phyloP scores from a whole-genome alignment of 306 rosid species.

The Clitoria ternatea region DNA sequence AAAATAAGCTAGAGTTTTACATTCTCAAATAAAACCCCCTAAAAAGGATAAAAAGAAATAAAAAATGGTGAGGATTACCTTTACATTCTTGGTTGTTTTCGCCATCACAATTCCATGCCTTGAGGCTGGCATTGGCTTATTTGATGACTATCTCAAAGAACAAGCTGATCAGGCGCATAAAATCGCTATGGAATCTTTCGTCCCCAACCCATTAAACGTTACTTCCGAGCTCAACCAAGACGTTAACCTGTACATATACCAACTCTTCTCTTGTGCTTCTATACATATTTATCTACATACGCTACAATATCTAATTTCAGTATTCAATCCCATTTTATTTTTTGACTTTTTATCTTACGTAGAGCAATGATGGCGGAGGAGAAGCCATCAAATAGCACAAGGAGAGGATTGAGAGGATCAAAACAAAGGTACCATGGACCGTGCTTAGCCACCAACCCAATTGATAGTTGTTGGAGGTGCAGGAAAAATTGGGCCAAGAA shows the following conservation, averaged over 20 bases:
- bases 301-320: not conserved
- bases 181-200: conserved; percentile 42
- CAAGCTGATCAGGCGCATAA: conserved; percentile 36
- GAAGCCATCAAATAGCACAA: conserved; percentile 33
- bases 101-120: conserved; percentile 50
- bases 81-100: conserved; percentile 38
- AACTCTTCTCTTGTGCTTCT: not conserved
- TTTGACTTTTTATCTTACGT: no score
- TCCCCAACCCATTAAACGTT: conserved; percentile 44
- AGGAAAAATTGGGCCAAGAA: conserved; percentile 45
- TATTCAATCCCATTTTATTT: no score
- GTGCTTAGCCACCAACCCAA: conserved; percentile 72
- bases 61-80: not conserved
- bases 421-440: not conserved
- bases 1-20: not conserved
- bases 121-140: conserved; percentile 39
- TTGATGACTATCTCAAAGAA: conserved; percentile 33
- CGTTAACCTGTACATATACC: conserved; percentile 39
- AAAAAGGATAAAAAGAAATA: not conserved
- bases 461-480: conserved; percentile 91
- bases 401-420: conserved; percentile 42
- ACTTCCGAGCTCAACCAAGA: conserved; percentile 35
- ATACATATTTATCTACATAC: no score
- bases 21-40: not conserved
- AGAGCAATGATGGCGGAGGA: no score